phyloP scores from a whole-genome alignment of 495 filamentous ascomycete species.

The Diplogelasinospora grovesii region DNA sequence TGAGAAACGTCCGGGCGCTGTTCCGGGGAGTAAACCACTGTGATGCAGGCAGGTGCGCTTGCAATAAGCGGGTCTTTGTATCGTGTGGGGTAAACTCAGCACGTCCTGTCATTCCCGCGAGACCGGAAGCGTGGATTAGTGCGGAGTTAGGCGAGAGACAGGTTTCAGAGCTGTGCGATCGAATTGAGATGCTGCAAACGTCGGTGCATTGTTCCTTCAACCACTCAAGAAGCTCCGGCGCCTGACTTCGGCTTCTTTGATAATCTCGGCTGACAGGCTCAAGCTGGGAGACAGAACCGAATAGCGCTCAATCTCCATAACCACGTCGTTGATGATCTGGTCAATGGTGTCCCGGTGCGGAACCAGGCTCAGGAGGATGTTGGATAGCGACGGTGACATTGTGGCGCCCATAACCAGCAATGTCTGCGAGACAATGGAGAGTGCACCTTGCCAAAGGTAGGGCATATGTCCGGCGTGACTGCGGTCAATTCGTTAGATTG shows the following conservation, averaged over 20 bases:
- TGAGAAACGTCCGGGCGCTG: no score
- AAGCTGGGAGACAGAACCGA: conserved; percentile 69
- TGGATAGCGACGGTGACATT: conserved; percentile 67
- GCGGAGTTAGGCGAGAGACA: conserved; percentile 9
- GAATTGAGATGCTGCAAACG: conserved; percentile 4
- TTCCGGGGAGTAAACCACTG: no score
- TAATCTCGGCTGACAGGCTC: conserved; percentile 64
- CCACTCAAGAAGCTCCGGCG: conserved; percentile 48
- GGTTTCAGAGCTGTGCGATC: conserved; percentile 7
- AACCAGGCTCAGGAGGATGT: conserved; percentile 55
- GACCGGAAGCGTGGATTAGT: conserved; percentile 18
- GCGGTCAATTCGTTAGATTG: conserved; percentile 41
- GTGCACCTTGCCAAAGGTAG: conserved; percentile 80
- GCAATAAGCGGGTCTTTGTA: conserved; percentile 11
- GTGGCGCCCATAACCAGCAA: conserved; percentile 77
- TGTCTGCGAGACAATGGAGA: conserved; percentile 75
- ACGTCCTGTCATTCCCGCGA: conserved; percentile 14
- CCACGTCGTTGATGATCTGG: conserved; percentile 66
- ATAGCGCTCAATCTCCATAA: conserved; percentile 65
- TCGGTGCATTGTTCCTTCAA: conserved; percentile 19
- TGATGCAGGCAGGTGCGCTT: conserved; percentile 15
- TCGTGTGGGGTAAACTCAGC: not conserved
- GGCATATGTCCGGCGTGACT: conserved; percentile 78
- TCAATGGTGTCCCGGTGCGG: conserved; percentile 55
- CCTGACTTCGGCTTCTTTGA: conserved; percentile 69